Conservation (phyloP, 768 basidiomycete genomes). For the Psilocybe sp. region DNA sequence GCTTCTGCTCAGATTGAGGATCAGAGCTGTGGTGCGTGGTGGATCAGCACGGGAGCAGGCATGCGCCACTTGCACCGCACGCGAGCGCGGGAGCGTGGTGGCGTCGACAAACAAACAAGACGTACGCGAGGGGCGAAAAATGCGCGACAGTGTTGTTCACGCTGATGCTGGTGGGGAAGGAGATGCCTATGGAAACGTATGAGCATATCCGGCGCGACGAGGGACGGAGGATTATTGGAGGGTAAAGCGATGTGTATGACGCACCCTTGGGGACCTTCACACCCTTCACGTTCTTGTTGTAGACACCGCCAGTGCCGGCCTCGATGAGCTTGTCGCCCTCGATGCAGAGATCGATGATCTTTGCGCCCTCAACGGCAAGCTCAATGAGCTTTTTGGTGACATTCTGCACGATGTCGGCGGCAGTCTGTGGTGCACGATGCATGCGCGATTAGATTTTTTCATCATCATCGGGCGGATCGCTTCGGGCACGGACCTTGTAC, state of each 20-base stretch:
- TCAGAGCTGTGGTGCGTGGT: constrained; percentile 56
- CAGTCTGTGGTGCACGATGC: constrained; percentile 47
- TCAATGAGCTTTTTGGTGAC: constrained; percentile 85
- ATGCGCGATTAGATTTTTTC: constrained; percentile 21
- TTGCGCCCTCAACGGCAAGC: constrained; percentile 76
- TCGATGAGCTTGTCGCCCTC: constrained; percentile 95
- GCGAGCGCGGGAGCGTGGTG: background rate
- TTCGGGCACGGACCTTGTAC: constrained; percentile 62
- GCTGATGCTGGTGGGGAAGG: constrained; percentile 92
- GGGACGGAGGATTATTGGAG: background rate
- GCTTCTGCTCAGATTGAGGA: constrained; percentile 59
- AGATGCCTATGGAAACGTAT: constrained; percentile 58
- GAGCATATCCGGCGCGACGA: background rate
- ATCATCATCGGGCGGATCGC: constrained; percentile 13
- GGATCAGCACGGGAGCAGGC: background rate
- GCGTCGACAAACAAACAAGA: constrained; percentile 13
- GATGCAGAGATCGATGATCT: constrained; percentile 84
- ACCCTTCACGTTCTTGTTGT: constrained; percentile 89
- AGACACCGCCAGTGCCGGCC: constrained; percentile 78
- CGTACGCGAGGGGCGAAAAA: constrained; percentile 93
- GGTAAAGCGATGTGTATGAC: constrained; percentile 16
- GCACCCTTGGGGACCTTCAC: constrained; percentile 85
- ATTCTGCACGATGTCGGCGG: constrained; percentile 85
- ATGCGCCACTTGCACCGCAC: constrained; percentile 4
- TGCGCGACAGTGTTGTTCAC: constrained; percentile 96